These are phyloP conservation scores for Phoma sp. DNA, from an alignment of 2,329 filamentous ascomycete genomes.

Conservation along the genomic window DNA sequence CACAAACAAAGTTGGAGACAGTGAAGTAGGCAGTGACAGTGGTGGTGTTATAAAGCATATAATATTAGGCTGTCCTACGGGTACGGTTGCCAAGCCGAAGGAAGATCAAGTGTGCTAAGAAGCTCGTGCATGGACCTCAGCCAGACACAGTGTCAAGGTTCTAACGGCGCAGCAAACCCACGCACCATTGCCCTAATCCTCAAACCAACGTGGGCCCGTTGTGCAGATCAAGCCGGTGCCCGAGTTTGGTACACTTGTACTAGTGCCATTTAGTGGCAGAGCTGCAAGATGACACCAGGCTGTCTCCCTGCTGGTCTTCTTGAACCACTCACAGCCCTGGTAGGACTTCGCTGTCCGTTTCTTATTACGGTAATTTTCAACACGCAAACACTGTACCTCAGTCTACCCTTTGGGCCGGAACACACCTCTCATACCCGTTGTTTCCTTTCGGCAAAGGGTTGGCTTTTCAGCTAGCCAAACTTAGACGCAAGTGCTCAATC, in stretches of 20 bases:
- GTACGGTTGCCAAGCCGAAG: slow-evolving; percentile 5
- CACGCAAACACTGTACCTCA: slow-evolving; percentile 37
- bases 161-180: slow-evolving; percentile 38
- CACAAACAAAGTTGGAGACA: not conserved
- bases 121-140: slow-evolving; percentile 33
- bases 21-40: slow-evolving; percentile 1
- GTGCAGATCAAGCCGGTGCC: slow-evolving; percentile 39
- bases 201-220: slow-evolving; percentile 37
- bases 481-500: slow-evolving; percentile 30
- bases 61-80: slow-evolving; percentile 2
- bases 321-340: slow-evolving; percentile 22
- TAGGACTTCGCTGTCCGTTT: slow-evolving; percentile 7
- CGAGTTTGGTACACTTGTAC: slow-evolving; percentile 27
- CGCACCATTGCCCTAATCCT: slow-evolving; percentile 24
- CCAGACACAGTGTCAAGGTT: slow-evolving; percentile 24
- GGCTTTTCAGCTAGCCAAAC: slow-evolving; percentile 35
- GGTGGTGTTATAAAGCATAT: slow-evolving; percentile 3
- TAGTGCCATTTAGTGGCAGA: slow-evolving; percentile 27
- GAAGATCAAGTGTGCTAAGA: slow-evolving; percentile 4
- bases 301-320: slow-evolving; percentile 5
- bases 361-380: slow-evolving; percentile 10
- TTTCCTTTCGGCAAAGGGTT: slow-evolving; percentile 25
- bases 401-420: slow-evolving; percentile 25
- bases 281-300: slow-evolving; percentile 30
- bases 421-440: slow-evolving; percentile 23